These are phyloP conservation scores for Ganoderma leucocontextum DNA, from an alignment of 1,284 basidiomycete species.

Conservation along the genomic window DNA sequence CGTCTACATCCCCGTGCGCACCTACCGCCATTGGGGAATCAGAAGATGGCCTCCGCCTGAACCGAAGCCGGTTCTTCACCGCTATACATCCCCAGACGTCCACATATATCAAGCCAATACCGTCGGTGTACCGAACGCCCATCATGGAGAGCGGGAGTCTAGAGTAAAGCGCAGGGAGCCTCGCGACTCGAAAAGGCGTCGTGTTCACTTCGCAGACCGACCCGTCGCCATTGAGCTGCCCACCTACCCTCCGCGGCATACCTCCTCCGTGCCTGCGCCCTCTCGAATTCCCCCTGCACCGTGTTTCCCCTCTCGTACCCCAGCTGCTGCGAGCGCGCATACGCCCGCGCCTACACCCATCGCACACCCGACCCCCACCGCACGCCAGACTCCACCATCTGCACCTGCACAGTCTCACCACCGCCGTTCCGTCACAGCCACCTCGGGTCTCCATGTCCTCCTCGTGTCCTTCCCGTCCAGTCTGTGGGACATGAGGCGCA, in stretches of 20 bases:
- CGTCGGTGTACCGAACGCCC: neutral
- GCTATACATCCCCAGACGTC: neutral
- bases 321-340: neutral
- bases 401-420: neutral
- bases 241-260: neutral
- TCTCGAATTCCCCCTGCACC: neutral
- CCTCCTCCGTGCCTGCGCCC: neutral
- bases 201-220: conserved; percentile 12
- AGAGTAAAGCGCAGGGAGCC: neutral
- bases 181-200: neutral
- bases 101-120: neutral
- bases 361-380: too few species aligned
- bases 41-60: neutral
- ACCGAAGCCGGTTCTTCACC: neutral
- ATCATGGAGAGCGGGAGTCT: neutral
- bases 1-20: neutral
- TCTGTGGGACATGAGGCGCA: conserved; percentile 11
- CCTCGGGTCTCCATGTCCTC: neutral
- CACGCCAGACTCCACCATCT: neutral
- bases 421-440: neutral
- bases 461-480: conserved; percentile 7
- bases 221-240: neutral
- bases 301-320: neutral
- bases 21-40: neutral
- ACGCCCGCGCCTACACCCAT: too few species aligned